Base-by-base conservation (phyloP, 2,329 filamentous ascomycete species). In the Juglanconis oblonga region DNA sequence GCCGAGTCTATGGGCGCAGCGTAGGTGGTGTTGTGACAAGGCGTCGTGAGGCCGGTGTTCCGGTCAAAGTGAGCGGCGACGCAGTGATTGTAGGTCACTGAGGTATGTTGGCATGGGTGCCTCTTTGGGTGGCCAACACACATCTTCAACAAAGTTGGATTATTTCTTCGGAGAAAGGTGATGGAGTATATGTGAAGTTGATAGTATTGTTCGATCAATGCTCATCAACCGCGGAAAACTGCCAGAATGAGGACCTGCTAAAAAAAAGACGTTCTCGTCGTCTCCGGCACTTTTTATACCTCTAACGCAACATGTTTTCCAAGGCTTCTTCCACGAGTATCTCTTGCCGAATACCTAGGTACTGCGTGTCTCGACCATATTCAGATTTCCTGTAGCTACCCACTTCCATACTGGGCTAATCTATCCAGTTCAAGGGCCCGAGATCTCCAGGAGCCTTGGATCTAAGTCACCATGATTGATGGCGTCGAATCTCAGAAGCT, bases 41-140 rank as follows among this genome's bases (percentile, higher is more conserved):
- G 77, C 40, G 76, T 77, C 67, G 80, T 77, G 61, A 79, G 77
- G 17, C 81, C 79, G 0, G 80, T 83, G 40, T 74, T 69, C 36
- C 81, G 69, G 67, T 84, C 80, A 60, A 83, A 78, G 61, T 73
- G 66, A 54, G 75, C 77, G 54, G 74, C 72, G 24, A 80, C 78
- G 65, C 81, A 84, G 70, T 83, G 83, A 66, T 81, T 75, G 80
- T 81, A 84, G 62, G 77, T 78, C 64, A 83, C 75, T 51, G 81
- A 83, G n/a, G 78, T 80, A 68, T 84, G 81, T 31, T 76, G 74
- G 67, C 81, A 84, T 13, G 78, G 73, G 64, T 84, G 81, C 63
- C 74, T 73, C 54, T 80, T 77, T 58, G 81, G 81, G 64, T 82
- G 81, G 55, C 80, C 81, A 74, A 81, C 76, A 65, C 81, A 84